Base-by-base conservation (phyloP, 2,329 filamentous ascomycete species). In the Cercospora sesami region DNA sequence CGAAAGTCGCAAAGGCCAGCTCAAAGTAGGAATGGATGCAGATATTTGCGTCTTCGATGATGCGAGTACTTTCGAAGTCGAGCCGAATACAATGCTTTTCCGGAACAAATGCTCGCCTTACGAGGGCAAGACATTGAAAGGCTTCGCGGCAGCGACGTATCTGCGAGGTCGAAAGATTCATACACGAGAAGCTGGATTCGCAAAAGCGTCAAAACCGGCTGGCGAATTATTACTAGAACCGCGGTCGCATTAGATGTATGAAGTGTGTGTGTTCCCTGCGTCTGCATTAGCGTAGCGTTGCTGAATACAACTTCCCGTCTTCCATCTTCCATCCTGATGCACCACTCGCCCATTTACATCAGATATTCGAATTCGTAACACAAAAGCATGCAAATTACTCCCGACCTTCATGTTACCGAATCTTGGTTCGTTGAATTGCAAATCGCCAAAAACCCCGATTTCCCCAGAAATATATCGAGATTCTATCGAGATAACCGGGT, bases 21-120 rank as follows among this genome's bases (percentile, higher is more conserved):
- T 97, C 48, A 86, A 85, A 67, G 90, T 88, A 0, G 94, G 94
- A 0, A 90, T 93, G 80, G 94, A 98, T 79, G 94, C 90, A 0
- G 94, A 98, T 77, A 86, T 98, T 53, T 95, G 92, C 74, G 89
- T 98, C 16, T 97, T 98, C 78, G 94, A 98, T 77, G 93, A 96
- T 71, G 81, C 85, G n/a, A 89, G 88, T 23, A 86, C 86, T 73
- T 99, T 94, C 86, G 86, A 89, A 26, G 89, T 85, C 63, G 81
- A 81, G 76, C 80, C 76, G n/a, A 89, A 86, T 69, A 92, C 93
- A 60, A 96, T 99, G 93, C 86, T 95, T 73, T 99, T 96, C 86
- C 90, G 93, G 80, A 97, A 97, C 80, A 92, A 93, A 76, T 94
- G 93, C 83, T 93, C 90, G 66, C 93, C 94, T 0, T 97, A 96